Conservation (phyloP, 352 stramenopile species). For the Globisporangium ultimum region DNA sequence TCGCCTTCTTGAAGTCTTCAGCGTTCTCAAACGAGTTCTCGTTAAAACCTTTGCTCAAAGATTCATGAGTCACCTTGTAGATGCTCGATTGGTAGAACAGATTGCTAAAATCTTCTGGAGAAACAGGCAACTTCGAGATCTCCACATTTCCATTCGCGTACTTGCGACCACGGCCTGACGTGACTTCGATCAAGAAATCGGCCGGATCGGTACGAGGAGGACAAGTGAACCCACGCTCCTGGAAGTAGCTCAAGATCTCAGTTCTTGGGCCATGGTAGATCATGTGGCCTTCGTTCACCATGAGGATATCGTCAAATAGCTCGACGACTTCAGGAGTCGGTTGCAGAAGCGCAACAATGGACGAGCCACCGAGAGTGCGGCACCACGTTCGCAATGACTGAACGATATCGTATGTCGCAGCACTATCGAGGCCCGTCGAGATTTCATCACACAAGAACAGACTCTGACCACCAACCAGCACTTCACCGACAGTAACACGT, state of each 20-base stretch:
- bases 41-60: constrained; percentile 49
- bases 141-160: constrained; percentile 37
- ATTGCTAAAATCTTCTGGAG: constrained; percentile 48
- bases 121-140: constrained; percentile 20
- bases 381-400: too few species aligned
- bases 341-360: too few species aligned
- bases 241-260: constrained; percentile 84
- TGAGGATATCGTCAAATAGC: constrained; percentile 92
- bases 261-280: constrained; percentile 90
- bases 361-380: too few species aligned
- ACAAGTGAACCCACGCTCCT: constrained; percentile 65
- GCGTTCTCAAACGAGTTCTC: constrained; percentile 52
- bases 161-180: constrained; percentile 42
- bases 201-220: constrained; percentile 56
- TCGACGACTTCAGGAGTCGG: too few species aligned
- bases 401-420: too few species aligned
- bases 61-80: constrained; percentile 52
- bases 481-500: constrained; percentile 67
- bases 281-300: constrained; percentile 91
- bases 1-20: constrained; percentile 57
- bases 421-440: constrained; percentile 34
- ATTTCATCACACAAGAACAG: constrained; percentile 81
- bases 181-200: constrained; percentile 71
- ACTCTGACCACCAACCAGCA: constrained; percentile 36
- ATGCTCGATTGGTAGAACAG: constrained; percentile 51